Evolutionary conservation across 352 stramenopile species (phyloP), one percentile per base, ranked within the genome.

Genomic region (Peronosclerospora sorghi): DNA sequence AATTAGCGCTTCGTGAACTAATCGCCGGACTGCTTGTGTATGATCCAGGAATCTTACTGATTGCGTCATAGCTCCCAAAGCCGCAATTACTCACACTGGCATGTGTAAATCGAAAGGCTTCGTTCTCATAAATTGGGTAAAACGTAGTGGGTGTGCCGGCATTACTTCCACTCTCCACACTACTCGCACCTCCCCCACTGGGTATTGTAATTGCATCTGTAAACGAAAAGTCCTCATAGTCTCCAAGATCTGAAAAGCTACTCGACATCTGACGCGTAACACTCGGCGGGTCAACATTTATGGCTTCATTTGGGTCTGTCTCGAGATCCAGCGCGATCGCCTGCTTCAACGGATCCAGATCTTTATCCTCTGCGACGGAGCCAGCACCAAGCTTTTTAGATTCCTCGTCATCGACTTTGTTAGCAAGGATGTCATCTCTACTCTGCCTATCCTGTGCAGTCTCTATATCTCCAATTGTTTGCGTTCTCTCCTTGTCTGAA

Each of bases 161-260:
- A 38, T 54, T 64, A 27, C 58, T 68, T n/a, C 49, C 52, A 15
- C 51, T 55, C 7, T 55, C 56, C 7, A 68, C 41, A 35, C 58
- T 68, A 6, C 50, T 41, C 43, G 51, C 57, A 19, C 61, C 58
- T 24, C 53, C 65, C n/a, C 30, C 45, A 30, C 41, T 53, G 2
- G 60, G 42, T 26, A 73, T 62, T 17, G 56, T 37, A 4, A 74
- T 75, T 14, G 65, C 69, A 38, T 90, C 75, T 0, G 74, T 54
- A 37, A 86, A 76, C 12, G 71, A 71, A 23, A 87, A 89, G 35
- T 90, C 77, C 35, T 93, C 80, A 37, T 84, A 88, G 35, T 93
- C 80, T 8, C 77, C 80, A 10, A 93, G 42, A 59, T 93, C 80
- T 6, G 80, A 93, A 56, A 93, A 93, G 37, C 80, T 93, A 41